Percentiles rank a stretch among this genome's conserved stretches.
phyloP scores from a whole-genome alignment of 2,329 filamentous ascomycete genomes.

The Allantophomopsis cytisporea region DNA sequence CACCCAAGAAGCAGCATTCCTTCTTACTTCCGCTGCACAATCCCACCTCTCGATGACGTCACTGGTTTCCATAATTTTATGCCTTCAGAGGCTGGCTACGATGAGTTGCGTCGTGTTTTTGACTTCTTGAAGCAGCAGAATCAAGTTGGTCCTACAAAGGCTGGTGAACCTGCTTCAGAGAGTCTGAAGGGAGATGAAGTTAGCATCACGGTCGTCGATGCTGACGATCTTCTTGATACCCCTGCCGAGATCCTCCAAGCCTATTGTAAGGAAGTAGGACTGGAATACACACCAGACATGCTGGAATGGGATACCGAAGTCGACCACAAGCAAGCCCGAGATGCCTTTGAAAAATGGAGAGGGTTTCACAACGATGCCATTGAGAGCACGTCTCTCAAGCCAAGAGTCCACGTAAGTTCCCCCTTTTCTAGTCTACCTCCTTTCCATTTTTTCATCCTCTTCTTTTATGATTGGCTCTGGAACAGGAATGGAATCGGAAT shows the following conservation, averaged over 20 bases:
- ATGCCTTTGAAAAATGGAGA: constrained; percentile 89
- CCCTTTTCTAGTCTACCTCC: not conserved
- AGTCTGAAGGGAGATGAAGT: constrained; percentile 22
- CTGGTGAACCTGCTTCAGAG: constrained; percentile 22
- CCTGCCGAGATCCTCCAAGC: constrained; percentile 62
- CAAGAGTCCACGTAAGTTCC: constrained; percentile 45
- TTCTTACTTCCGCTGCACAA: constrained; percentile 87
- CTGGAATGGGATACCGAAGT: constrained; percentile 71
- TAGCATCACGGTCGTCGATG: constrained; percentile 78
- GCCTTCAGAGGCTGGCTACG: constrained; percentile 79
- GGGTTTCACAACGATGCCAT: constrained; percentile 96
- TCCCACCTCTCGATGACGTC: constrained; percentile 68
- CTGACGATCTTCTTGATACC: constrained; percentile 83
- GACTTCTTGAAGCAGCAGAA: constrained; percentile 63
- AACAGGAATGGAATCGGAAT: no score
- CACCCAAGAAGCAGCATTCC: constrained; percentile 87
- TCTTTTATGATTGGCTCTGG: no score
- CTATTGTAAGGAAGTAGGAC: constrained; percentile 71
- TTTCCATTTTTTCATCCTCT: not conserved
- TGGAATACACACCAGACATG: constrained; percentile 68
- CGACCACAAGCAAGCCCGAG: constrained; percentile 52
- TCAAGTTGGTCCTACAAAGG: constrained; percentile 56
- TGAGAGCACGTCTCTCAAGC: constrained; percentile 61
- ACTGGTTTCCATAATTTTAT: constrained; percentile 84
- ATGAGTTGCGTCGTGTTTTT: constrained; percentile 75